Evolutionary conservation across 352 stramenopile genomes (phyloP), one percentile per base, ranked within the genome.

Genomic region (Pythium dissotocum): DNA sequence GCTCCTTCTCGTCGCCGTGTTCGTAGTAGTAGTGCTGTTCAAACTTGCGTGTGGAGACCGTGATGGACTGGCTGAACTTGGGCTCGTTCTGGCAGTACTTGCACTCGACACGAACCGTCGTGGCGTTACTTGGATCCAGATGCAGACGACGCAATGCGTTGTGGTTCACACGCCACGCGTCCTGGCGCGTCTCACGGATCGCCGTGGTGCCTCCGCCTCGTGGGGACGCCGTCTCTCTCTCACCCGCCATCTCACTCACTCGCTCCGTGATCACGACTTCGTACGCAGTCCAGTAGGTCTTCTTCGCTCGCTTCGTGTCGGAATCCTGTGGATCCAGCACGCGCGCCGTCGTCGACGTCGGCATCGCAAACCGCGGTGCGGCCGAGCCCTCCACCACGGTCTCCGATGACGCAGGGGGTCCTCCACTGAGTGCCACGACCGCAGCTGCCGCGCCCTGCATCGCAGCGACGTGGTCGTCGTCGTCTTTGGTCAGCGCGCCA

Each of bases 51-150:
- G 67, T 74, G 2, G 67, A 74, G 24, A 74, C 67, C 26, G 67
- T 74, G 67, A 74, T 74, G 16, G 67, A 74, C 61, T 74, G 67
- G 35, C 55, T 70, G 53, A 70, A 74, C 51, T 74, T 74, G 26
- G 61, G 67, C 7, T 67, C 57, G 6, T 51, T 28, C 18, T 28
- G 44, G 26, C 67, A 74, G 26, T 67, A 67, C 36, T 59, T 58
- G 58, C 67, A 74, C 62, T 74, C 67, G 21, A 74, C 67, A 9
- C 67, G 67, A 24, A 74, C 67, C 24, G 40, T 74, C 36, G 67
- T 67, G 18, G 65, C 52, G 49, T 54, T 58, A 16, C 8, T 35
- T 7, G 55, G 38, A 26, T 74, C 67, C 4, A 74, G 57, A 40
- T 74, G 67, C 21, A 74, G 61, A 0, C 67, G 56, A 9, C 67